Percentiles rank a stretch among this genome's conserved stretches.
These are phyloP conservation scores for Eimeria praecox DNA, from an alignment of 169 alveolate genomes.

Conservation along the genomic window DNA sequence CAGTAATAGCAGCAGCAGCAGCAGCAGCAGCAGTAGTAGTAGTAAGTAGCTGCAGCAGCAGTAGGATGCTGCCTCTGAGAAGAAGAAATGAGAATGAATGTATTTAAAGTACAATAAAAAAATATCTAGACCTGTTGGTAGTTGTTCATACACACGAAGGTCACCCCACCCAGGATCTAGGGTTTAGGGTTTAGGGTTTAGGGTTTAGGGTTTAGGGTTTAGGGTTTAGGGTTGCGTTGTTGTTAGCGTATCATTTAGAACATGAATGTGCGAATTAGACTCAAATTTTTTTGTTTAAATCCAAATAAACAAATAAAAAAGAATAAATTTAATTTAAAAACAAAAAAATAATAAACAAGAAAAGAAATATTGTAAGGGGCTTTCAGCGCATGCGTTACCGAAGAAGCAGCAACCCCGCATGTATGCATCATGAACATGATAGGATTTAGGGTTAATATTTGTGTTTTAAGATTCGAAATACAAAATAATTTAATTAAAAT, in stretches of 20 bases:
- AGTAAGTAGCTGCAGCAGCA: not conserved
- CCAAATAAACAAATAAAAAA: too few species aligned
- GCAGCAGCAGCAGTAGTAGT: not conserved
- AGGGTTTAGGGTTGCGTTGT: not conserved
- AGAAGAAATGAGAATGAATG: not conserved
- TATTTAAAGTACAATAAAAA: too few species aligned
- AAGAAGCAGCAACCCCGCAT: not conserved
- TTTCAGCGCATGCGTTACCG: too few species aligned
- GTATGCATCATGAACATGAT: not conserved
- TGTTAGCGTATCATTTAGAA: not conserved
- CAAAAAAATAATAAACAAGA: too few species aligned
- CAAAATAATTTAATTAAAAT: not conserved
- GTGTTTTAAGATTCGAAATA: too few species aligned
- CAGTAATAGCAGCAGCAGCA: not conserved
- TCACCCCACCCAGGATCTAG: not conserved
- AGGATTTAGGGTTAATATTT: not conserved
- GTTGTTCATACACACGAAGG: too few species aligned
- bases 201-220: not conserved
- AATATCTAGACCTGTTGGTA: too few species aligned
- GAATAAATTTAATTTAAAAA: too few species aligned
- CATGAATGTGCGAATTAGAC: too few species aligned
- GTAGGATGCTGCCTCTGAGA: not conserved
- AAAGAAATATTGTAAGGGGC: too few species aligned
- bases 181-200: not conserved
- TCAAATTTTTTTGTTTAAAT: too few species aligned